These are phyloP conservation scores for Sugiyamaella grinbergsii DNA, from an alignment of 1,139 yeast genomes.

Conservation along the genomic window DNA sequence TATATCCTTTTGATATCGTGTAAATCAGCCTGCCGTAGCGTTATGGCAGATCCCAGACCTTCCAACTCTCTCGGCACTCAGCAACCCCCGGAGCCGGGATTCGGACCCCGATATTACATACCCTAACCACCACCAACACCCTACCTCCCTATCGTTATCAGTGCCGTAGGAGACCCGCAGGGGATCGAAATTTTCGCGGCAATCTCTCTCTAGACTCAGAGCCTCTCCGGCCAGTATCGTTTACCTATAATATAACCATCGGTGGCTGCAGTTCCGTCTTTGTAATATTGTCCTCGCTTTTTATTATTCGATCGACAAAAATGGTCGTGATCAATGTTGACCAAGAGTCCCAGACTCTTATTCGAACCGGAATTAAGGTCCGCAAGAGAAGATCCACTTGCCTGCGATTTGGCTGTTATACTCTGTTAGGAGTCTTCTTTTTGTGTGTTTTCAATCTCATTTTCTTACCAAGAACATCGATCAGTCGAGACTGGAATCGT, in stretches of 20 bases:
- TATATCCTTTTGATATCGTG: too few relatives aligned
- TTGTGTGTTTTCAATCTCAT: slow-evolving; percentile 63
- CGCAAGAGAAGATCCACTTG: slow-evolving; percentile 18
- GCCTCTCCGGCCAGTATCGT: too few relatives aligned
- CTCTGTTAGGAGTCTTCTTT: slow-evolving; percentile 56
- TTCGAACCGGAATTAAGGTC: slow-evolving; percentile 8
- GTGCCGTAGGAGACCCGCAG: slow-evolving; percentile 5
- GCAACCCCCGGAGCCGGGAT: neutral
- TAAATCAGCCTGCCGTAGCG: too few relatives aligned
- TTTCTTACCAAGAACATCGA: slow-evolving; percentile 83
- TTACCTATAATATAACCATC: too few relatives aligned
- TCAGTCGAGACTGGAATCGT: slow-evolving; percentile 78
- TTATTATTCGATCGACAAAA: neutral
- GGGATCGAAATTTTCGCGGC: neutral
- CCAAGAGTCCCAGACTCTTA: slow-evolving; percentile 17
- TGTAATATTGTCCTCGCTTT: neutral
- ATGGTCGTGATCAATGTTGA: slow-evolving; percentile 16
- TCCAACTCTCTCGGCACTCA: too few relatives aligned
- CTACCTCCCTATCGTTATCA: slow-evolving; percentile 7
- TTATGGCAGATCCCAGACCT: too few relatives aligned
- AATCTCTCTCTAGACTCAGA: too few relatives aligned
- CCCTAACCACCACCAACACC: neutral
- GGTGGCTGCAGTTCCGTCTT: neutral
- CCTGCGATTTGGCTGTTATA: slow-evolving; percentile 24
- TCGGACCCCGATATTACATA: neutral